Evolutionary conservation across 2,329 filamentous ascomycete species (phyloP).

Genomic region (Hypoxylon sp.): DNA sequence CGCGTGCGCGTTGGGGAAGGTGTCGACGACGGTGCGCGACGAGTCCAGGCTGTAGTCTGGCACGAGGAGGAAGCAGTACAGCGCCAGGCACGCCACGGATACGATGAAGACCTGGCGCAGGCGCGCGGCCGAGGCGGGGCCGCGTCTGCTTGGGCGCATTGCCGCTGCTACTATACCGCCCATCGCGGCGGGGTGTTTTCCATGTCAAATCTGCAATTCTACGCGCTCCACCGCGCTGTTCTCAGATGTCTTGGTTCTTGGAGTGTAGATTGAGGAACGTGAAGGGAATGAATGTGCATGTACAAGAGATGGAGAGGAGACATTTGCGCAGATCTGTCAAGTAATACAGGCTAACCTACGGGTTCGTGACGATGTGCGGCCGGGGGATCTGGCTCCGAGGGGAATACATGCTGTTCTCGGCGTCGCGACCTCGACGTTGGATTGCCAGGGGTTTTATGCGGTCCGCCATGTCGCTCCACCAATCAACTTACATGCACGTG

Average conservation of each 20-base stretch:
- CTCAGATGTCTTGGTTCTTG: background rate
- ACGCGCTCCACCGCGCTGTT: background rate
- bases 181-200: constrained; percentile 11
- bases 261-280: background rate
- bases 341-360: constrained; percentile 17
- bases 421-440: background rate
- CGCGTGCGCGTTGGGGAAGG: constrained; percentile 27
- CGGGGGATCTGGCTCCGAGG: constrained; percentile 40
- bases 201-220: constrained; percentile 22
- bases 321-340: constrained; percentile 32
- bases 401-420: constrained; percentile 3
- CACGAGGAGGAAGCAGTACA: constrained; percentile 48
- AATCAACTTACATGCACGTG: constrained; percentile 33
- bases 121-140: constrained; percentile 32
- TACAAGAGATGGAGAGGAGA: background rate
- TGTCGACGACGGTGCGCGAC: constrained; percentile 26
- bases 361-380: background rate
- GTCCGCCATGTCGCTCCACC: constrained; percentile 21
- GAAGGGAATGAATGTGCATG: background rate
- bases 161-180: constrained; percentile 24
- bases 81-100: constrained; percentile 47
- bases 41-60: constrained; percentile 43
- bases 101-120: constrained; percentile 48
- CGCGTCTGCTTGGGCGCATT: constrained; percentile 33
- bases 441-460: constrained; percentile 17